Evolutionary conservation across 345 rosid species (phyloP), one percentile per base, ranked within the genome.

Genomic region (Lepidium africanum): DNA sequence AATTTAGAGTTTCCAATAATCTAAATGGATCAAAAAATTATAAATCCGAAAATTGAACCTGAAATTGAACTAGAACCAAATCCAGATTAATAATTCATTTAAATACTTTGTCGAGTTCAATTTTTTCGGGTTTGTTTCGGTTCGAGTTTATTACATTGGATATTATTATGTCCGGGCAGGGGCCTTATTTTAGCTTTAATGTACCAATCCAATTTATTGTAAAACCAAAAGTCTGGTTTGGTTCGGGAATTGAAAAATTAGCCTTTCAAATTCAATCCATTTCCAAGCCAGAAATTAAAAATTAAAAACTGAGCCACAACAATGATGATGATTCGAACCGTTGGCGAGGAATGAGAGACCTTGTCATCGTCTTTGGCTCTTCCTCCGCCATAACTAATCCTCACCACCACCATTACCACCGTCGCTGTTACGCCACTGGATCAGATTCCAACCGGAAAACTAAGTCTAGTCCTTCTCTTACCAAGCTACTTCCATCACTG

Each of bases 211-310:
- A 16, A 59, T 59, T 7, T 16, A 47, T 14, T 10, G 11, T 19
- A 50, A 19, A 6, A 45, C 40, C 46, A 41, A 3, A 21, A 50
- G 10, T 27, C 51, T 51, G 73, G 73, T 67, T 41, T 69, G 78
- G 73, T 53, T 67, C 8, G 41, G 51, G 5, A 67, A 36, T 46
- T 7, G 64, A 27, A 81, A 71, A 55, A 70, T 54, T 83, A 35
- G 79, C 95, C 96, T 82, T 81, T 81, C 88, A 89, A 83, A 81
- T 83, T 63, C 85, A 78, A 89, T 86, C 95, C 82, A 65, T 48
- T 25, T 15, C n/a, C n/a, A n/a, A n/a, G 32, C 5, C 2, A 30
- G 48, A 40, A 59, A 43, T 25, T 6, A 37, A 23, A 50, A 16
- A 43, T 21, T 38, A 19, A 56, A 27, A 9, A 59, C 50, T 14